Conservation (phyloP, 257 asterid species). For the Anisodus tanguticus region DNA sequence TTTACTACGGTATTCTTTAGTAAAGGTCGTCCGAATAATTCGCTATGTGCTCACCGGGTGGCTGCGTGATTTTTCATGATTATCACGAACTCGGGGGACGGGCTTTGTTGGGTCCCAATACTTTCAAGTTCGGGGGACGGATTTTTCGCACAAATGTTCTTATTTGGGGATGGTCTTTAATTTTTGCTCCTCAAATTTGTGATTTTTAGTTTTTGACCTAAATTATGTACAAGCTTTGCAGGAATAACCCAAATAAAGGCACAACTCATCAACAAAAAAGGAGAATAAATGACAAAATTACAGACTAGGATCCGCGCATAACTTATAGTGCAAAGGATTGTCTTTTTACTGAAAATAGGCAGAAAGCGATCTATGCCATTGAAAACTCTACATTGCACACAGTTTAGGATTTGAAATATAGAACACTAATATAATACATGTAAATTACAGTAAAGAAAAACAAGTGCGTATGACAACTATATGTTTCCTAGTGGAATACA, state of each 20-base stretch:
- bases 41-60: neutral
- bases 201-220: too few species aligned
- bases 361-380: too few species aligned
- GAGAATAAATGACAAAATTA: neutral
- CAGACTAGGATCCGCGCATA: too few species aligned
- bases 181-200: too few species aligned
- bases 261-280: neutral
- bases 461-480: neutral
- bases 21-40: slow-evolving; percentile 1
- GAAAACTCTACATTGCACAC: neutral
- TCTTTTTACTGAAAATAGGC: neutral
- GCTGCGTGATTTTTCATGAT: rapidly evolving
- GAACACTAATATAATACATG: neutral
- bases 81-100: neutral
- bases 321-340: too few species aligned
- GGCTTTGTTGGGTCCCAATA: neutral
- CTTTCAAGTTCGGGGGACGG: neutral
- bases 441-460: neutral
- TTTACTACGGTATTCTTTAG: neutral
- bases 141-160: too few species aligned
- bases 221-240: too few species aligned
- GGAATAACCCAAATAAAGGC: too few species aligned
- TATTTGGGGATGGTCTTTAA: too few species aligned
- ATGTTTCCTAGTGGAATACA: slow-evolving; percentile 36
- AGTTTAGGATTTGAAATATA: neutral